Percentiles rank a stretch among this genome's conserved stretches.
These are phyloP conservation scores for Trametes coccinea DNA, from an alignment of 768 basidiomycete species.

Conservation along the genomic window DNA sequence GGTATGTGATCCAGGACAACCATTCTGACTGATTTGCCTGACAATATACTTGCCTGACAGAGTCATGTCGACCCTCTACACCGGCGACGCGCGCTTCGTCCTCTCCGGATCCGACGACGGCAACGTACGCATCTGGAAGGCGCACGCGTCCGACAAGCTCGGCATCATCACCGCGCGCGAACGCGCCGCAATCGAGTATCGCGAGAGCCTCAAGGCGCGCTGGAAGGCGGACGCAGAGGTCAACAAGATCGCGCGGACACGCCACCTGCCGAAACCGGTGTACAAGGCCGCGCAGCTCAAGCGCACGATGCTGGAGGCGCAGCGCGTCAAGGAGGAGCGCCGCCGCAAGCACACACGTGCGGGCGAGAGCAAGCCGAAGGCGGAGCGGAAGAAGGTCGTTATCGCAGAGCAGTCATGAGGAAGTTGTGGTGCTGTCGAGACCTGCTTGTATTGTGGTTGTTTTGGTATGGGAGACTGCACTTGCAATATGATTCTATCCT, in stretches of 20 bases:
- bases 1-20: conserved; percentile 56
- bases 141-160: conserved; percentile 87
- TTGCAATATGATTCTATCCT: no score
- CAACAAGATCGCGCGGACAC: conserved; percentile 67
- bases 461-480: no score
- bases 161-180: conserved; percentile 90
- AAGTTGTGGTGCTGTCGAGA: no score
- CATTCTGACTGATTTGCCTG: no score
- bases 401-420: conserved; percentile 70
- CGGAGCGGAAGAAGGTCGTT: conserved; percentile 88
- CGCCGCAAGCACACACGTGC: conserved; percentile 85
- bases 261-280: conserved; percentile 90
- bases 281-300: conserved; percentile 87
- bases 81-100: conserved; percentile 88
- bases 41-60: conserved; percentile 39
- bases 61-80: conserved; percentile 86
- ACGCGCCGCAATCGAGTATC: conserved; percentile 89
- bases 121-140: conserved; percentile 94
- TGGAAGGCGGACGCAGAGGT: conserved; percentile 89
- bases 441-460: no score
- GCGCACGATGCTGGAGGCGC: conserved; percentile 88
- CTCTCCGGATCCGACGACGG: conserved; percentile 92
- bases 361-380: conserved; percentile 84
- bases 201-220: conserved; percentile 80
- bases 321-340: conserved; percentile 90